Evolutionary conservation across 805 yeast genomes (phyloP).

Genomic region (Saccharomycopsis guyanensis): DNA sequence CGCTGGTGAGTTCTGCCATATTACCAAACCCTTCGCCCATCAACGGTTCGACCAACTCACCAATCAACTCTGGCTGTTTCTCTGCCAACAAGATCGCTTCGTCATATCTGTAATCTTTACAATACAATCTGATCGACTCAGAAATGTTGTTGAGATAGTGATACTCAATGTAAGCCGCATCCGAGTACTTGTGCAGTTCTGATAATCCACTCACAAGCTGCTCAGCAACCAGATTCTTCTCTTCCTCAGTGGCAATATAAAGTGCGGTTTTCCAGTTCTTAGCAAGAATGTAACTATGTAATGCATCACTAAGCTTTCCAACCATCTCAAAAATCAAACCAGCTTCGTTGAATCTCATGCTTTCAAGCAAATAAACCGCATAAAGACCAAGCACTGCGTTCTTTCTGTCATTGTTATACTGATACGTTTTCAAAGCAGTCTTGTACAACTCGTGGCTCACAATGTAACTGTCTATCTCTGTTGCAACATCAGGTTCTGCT

Average conservation of each 20-base stretch:
- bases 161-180: constrained; percentile 72
- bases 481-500: constrained; percentile 23
- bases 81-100: constrained; percentile 58
- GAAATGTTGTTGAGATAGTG: constrained; percentile 53
- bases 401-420: constrained; percentile 47
- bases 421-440: constrained; percentile 56
- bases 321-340: constrained; percentile 72
- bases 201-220: constrained; percentile 51
- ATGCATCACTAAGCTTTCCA: constrained; percentile 47
- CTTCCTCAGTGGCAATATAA: constrained; percentile 40
- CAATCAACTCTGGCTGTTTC: constrained; percentile 31
- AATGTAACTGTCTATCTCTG: constrained; percentile 51
- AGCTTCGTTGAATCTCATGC: constrained; percentile 61
- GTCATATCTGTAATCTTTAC: constrained; percentile 68
- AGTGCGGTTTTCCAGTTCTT: constrained; percentile 85
- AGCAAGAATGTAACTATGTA: constrained; percentile 60
- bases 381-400: constrained; percentile 47
- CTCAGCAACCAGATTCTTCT: constrained; percentile 43
- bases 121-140: constrained; percentile 58
- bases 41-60: constrained; percentile 58
- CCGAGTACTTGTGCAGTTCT: constrained; percentile 65
- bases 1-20: constrained; percentile 86
- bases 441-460: constrained; percentile 62
- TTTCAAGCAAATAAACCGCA: constrained; percentile 53
- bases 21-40: constrained; percentile 83